phyloP scores from a whole-genome alignment of 345 rosid species.

The Passiflora organensis region DNA sequence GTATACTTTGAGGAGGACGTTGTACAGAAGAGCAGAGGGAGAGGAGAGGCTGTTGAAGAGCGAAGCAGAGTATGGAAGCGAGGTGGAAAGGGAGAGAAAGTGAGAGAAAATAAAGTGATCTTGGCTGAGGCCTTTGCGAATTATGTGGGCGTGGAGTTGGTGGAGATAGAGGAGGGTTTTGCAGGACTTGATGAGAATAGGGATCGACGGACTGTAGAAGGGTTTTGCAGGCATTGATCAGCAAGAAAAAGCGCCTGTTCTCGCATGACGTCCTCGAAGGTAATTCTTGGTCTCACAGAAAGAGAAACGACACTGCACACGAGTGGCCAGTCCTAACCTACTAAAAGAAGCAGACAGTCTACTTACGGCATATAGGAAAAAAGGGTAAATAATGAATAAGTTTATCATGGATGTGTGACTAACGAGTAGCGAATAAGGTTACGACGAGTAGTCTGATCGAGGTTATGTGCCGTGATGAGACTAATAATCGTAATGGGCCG shows the following conservation, averaged over 20 bases:
- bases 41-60: constrained; percentile 37
- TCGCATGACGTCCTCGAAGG: not conserved
- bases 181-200: constrained; percentile 49
- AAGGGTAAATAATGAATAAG: no score
- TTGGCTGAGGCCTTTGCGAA: constrained; percentile 68
- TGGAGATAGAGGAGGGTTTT: constrained; percentile 38
- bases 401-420: no score
- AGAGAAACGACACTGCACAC: not conserved
- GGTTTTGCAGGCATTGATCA: constrained; percentile 12
- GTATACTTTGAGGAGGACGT: constrained; percentile 43
- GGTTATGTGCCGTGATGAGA: no score
- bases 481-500: no score
- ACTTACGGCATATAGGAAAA: no score
- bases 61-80: constrained; percentile 42
- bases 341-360: constrained; percentile 1
- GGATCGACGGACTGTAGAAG: constrained; percentile 30
- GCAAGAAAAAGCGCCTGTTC: not conserved
- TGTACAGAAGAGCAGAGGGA: constrained; percentile 58
- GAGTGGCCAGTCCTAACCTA: not conserved
- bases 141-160: constrained; percentile 63
- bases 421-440: no score
- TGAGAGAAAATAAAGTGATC: constrained; percentile 53
- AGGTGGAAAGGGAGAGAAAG: constrained; percentile 31
- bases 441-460: no score
- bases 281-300: not conserved